Conservation (phyloP, 2,329 filamentous ascomycete species). For the Cordyceps fumosorosea region DNA sequence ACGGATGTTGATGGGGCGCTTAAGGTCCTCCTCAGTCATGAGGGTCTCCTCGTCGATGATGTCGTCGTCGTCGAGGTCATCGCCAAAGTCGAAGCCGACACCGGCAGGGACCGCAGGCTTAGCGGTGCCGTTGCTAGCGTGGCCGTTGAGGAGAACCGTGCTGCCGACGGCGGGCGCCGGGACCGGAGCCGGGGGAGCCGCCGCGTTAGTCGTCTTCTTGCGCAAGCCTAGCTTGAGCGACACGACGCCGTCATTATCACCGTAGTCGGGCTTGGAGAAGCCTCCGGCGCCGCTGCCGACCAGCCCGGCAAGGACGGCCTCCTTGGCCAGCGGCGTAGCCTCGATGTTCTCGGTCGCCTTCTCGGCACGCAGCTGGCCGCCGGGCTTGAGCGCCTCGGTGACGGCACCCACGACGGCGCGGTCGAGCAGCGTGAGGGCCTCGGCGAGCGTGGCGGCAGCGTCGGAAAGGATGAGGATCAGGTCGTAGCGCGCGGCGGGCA, state of each 20-base stretch:
- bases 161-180: conserved; percentile 18
- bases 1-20: conserved; percentile 74
- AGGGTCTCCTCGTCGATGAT: conserved; percentile 87
- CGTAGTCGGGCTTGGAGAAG: conserved; percentile 65
- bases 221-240: conserved; percentile 37
- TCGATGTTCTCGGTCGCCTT: conserved; percentile 49
- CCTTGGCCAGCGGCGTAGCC: conserved; percentile 51
- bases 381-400: conserved; percentile 62
- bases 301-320: conserved; percentile 79
- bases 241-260: conserved; percentile 50
- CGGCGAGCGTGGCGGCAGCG: conserved; percentile 53
- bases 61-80: conserved; percentile 70
- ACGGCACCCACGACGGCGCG: conserved; percentile 63
- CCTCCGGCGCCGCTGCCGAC: conserved; percentile 50
- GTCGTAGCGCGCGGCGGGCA: conserved; percentile 75
- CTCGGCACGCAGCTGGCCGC: conserved; percentile 62
- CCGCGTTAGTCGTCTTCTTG: conserved; percentile 27
- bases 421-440: conserved; percentile 58
- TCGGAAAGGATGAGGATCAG: conserved; percentile 78
- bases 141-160: conserved; percentile 35
- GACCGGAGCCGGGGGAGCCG: not conserved
- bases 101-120: conserved; percentile 42
- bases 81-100: conserved; percentile 61
- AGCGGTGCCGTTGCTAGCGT: conserved; percentile 38
- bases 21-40: conserved; percentile 77